These are phyloP conservation scores for Lachnellula arida DNA, from an alignment of 2,329 filamentous ascomycete genomes.

Conservation along the genomic window DNA sequence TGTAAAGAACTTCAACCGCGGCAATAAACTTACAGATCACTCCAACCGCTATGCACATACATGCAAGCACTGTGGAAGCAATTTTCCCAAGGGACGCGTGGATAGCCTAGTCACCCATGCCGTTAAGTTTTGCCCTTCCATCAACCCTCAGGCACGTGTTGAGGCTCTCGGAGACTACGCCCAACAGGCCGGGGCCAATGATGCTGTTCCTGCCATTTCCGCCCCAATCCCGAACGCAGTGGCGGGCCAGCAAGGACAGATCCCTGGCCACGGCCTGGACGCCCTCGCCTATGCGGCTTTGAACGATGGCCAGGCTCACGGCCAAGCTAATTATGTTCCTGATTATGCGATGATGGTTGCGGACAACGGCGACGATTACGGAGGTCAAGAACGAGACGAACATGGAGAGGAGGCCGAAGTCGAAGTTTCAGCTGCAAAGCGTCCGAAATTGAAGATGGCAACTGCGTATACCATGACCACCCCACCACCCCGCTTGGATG, in stretches of 20 bases:
- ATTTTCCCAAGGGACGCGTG: constrained; percentile 84
- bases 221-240: too few species aligned
- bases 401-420: background rate
- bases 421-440: background rate
- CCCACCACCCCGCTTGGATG: background rate
- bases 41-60: constrained; percentile 91
- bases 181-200: constrained; percentile 19
- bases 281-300: too few species aligned
- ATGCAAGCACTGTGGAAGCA: constrained; percentile 82
- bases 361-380: background rate
- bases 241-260: too few species aligned
- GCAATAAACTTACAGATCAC: constrained; percentile 79
- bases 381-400: background rate
- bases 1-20: constrained; percentile 82
- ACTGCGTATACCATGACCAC: background rate
- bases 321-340: too few species aligned
- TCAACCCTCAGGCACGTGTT: constrained; percentile 69
- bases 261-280: too few species aligned
- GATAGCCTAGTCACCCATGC: constrained; percentile 79
- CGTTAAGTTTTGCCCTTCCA: constrained; percentile 79
- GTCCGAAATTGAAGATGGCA: background rate
- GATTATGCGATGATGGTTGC: background rate
- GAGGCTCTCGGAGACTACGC: constrained; percentile 61
- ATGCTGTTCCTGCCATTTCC: too few species aligned
- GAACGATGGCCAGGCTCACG: too few species aligned